Base-by-base conservation (phyloP, 306 rosid species). In the Vachellia pachyceras region DNA sequence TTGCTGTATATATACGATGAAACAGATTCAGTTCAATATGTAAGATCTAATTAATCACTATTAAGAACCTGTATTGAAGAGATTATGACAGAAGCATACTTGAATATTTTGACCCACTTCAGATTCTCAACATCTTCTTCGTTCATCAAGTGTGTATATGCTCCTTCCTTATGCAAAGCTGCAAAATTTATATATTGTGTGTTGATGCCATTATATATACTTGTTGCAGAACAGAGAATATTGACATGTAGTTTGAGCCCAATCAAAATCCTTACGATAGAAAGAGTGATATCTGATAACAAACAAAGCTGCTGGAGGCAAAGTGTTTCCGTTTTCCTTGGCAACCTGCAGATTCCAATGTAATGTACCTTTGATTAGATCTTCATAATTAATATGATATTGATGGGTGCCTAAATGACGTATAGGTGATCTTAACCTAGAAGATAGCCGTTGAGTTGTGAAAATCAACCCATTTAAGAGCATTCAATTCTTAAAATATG, bases 41-140 rank as follows among this genome's bases (percentile, higher is more conserved):
- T n/a, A 20, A 85, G 14, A 25, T 23, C 22, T 44, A 12, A 39
- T 44, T 15, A 39, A 3, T 3, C n/a, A 3, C 3, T n/a, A 3
- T 3, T 12, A 10, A 58, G 70, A 1, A 41, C 7, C 36, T 46
- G 1, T 14, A 41, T 89, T 65, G 4, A 9, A 17, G 84, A 78
- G 72, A 79, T 90, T 89, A 88, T 85, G 13, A 39, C 15, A 58
- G 22, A 64, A 55, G 3, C 69, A 7, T 85, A 90, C 94, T 90
- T 88, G 89, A 90, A 90, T 1, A 88, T 44, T 10, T 87, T 69
- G 23, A 90, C 89, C 94, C 94, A 90, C 80, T 88, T 87, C 42
- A 88, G 47, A 36, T 88, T 90, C 75, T 90, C 82, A 25, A 71
- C 52, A 33, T 90, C 91, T 35, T 88, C 92, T 75, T 81, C 80